These are phyloP conservation scores for Wickerhamiella occidentalis DNA, from an alignment of 805 yeast species.

Conservation along the genomic window DNA sequence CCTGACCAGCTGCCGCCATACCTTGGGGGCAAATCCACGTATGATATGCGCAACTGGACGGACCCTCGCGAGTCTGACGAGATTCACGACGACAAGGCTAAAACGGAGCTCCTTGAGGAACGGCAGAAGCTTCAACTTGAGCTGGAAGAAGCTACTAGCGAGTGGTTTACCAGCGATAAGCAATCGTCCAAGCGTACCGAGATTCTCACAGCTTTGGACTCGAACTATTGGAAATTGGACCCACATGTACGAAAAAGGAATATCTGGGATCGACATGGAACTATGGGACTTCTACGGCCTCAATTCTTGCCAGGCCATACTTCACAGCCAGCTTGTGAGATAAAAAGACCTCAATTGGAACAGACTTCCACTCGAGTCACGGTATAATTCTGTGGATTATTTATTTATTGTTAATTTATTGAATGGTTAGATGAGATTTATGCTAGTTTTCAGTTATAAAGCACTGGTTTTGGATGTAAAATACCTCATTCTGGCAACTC, in stretches of 20 bases:
- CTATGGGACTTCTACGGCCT: slow-evolving; percentile 30
- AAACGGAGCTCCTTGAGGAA: background rate
- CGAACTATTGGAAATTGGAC: slow-evolving; percentile 50
- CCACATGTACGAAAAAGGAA: slow-evolving; percentile 73
- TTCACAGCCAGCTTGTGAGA: background rate
- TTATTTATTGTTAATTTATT: too few species aligned
- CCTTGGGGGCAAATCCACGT: background rate
- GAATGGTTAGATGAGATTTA: too few species aligned
- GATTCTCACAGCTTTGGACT: slow-evolving; percentile 29
- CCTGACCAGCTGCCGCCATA: slow-evolving; percentile 2
- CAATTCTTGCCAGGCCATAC: background rate
- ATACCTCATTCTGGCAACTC: too few species aligned
- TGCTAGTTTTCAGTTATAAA: too few species aligned
- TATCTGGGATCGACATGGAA: slow-evolving; percentile 63
- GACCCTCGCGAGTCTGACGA: background rate
- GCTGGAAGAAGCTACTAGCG: background rate
- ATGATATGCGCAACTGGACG: background rate
- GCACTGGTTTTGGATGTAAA: too few species aligned
- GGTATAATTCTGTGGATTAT: too few species aligned
- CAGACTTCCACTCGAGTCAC: background rate
- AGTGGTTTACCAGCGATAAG: slow-evolving; percentile 2
- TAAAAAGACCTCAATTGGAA: background rate
- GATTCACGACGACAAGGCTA: background rate
- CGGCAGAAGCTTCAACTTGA: background rate
- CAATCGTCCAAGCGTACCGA: slow-evolving; percentile 28